Conservation (phyloP, 495 filamentous ascomycete genomes). For the Neurospora sp. region DNA sequence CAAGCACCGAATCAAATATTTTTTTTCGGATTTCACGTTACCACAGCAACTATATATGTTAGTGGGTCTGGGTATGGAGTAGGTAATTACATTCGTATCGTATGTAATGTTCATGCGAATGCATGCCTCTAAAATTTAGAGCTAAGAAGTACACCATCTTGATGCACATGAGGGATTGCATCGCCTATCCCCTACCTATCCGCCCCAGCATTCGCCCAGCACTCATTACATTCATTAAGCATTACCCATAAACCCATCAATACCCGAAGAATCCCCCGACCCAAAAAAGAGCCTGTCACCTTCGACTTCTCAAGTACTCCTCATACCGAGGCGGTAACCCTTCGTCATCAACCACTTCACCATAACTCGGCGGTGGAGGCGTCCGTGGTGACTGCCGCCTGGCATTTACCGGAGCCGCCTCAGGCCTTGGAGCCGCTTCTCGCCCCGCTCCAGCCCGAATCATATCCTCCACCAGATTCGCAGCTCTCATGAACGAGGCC, state of each 20-base stretch:
- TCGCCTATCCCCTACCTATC: not conserved
- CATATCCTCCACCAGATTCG: constrained; percentile 34
- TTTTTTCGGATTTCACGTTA: not conserved
- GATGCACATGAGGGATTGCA: not conserved
- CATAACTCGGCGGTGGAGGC: not conserved
- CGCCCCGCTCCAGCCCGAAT: constrained; percentile 34
- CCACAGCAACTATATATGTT: not conserved
- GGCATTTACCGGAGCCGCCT: not conserved
- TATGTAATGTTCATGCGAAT: not conserved
- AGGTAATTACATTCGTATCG: not conserved
- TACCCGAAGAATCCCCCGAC: not conserved
- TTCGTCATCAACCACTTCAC: not conserved
- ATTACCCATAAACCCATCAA: not conserved
- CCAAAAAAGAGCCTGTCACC: not conserved
- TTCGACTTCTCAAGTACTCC: not conserved
- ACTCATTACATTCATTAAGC: not conserved
- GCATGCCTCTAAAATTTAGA: not conserved
- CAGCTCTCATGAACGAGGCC: constrained; percentile 35
- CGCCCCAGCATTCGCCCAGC: not conserved
- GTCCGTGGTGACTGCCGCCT: not conserved
- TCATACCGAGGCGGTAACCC: not conserved
- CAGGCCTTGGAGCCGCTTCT: not conserved
- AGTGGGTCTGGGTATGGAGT: not conserved
- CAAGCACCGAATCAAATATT: not conserved
- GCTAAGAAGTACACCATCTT: not conserved